Base-by-base conservation (phyloP, 345 rosid genomes). In the Linum tenue region DNA sequence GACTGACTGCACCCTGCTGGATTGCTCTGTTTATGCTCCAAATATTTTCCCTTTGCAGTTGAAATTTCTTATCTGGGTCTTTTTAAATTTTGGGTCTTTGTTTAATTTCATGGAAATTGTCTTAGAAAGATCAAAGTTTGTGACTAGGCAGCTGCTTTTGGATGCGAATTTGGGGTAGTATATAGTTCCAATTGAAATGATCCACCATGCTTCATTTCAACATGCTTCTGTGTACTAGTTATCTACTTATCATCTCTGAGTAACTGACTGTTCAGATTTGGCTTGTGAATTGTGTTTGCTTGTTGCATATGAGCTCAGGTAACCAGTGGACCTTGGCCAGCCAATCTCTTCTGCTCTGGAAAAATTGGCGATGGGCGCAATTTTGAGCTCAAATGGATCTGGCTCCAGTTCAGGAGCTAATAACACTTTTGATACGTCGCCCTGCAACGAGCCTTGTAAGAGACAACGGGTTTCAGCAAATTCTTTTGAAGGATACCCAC, bases 361-460 rank as follows among this genome's bases (percentile, higher is more conserved):
- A 60, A 79, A 75, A 69, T 22, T 67, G 44, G 10, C n/a, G 4
- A 85, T 86, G 88, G 88, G 88, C 58, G 69, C 73, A 42, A 62
- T 86, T 59, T 64, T 83, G 67, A 83, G 88, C 71, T 75, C 75
- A 57, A 79, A 75, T 77, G 69, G 75, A 67, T 67, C 82, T 77
- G 69, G 75, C 67, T 67, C 84, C 11, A 69, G 70, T 69, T 58
- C 67, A 50, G 51, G 76, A 9, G 70, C 39, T 55, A n/a, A 66
- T 55, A 77, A 76, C 56, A 62, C 39, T 57, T 41, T 9, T 51
- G 82, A 79, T 57, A 65, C 73, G 39, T 64, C 55, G 12, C 68
- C 53, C 7, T 15, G 43, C 3, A 70, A 60, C 62, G 88, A 72
- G 38, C 41, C 63, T 22, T 68, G 79, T 80, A 86, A 86, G 82